Conservation (phyloP, 2,329 filamentous ascomycete species). For the Aurifilum marmelostoma region DNA sequence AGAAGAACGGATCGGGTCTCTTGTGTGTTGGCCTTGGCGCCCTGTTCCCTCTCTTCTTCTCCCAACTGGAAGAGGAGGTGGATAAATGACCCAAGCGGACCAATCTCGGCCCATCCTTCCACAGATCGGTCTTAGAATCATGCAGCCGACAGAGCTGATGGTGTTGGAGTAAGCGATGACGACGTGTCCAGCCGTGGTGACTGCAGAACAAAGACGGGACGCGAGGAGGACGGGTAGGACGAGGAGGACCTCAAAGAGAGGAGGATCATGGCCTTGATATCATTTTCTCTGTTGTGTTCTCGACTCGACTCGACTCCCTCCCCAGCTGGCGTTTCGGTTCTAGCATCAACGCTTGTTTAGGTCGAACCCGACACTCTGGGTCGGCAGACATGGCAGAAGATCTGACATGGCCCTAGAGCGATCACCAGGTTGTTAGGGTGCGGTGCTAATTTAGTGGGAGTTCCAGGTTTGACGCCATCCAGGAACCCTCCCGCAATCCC, state of each 20-base stretch:
- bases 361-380: conserved; percentile 43
- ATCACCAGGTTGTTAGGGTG: conserved; percentile 28
- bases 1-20: neutral
- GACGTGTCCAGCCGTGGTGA: neutral
- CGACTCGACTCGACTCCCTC: neutral
- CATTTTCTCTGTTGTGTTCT: neutral
- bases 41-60: neutral
- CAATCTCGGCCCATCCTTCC: conserved; percentile 11
- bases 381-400: conserved; percentile 39
- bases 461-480: conserved; percentile 22
- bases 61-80: neutral
- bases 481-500: conserved; percentile 27
- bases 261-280: neutral
- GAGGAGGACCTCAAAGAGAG: neutral
- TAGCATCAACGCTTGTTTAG: conserved; percentile 41
- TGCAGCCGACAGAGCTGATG: neutral
- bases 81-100: neutral
- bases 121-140: neutral
- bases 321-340: conserved; percentile 19
- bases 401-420: conserved; percentile 41
- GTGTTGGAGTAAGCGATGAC: neutral
- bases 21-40: neutral
- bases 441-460: conserved; percentile 30
- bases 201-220: conserved; percentile 4
- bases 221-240: neutral